Evolutionary conservation across 768 basidiomycete species (phyloP), one percentile per base, ranked within the genome.

Genomic region (Mycena amicta): DNA sequence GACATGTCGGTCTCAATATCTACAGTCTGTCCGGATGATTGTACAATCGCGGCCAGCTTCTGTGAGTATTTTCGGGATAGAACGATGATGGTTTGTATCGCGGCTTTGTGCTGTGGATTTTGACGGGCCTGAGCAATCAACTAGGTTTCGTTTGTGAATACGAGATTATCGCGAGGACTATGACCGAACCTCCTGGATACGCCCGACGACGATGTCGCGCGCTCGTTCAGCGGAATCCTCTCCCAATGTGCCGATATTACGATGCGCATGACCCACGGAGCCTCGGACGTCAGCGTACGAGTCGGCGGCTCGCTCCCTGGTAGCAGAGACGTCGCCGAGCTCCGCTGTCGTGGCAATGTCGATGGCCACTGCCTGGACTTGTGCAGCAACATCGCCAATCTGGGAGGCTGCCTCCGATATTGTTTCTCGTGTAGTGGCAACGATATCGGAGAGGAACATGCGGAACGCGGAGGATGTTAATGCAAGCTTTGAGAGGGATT

Each of bases 381-480:
- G 59, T 3, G 58, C 45, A 0, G 76, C 75, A 16, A 72, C 64
- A 3, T 60, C 58, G 28, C 62, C 71, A 20, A 76, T 63, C 26
- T 75, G 72, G 11, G 66, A 61, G 12, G 76, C 76, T 3, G 68
- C 66, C 31, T 71, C 70, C 0, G 72, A 72, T 4, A 75, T 52
- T 11, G 72, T 59, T 26, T 75, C 69, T 39, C 71, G 71, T 6
- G 69, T 58, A 13, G 75, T 73, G 16, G 64, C 54, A 30, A 76
- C 56, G 1, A 73, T 57, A 50, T 76, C 75, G n/a, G 64, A 64
- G 5, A 77, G 54, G 18, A 75, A 54, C 29, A 74, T 66, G 3
- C 76, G 73, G 66, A 77, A 75, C 5, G 70, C 65, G 20, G 73
- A 62, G 2, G 77, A 79, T 5, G 72, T 73, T 23, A 76, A 45